Conservation (phyloP, 2,329 filamentous ascomycete species). For the Fusarium acutatum region DNA sequence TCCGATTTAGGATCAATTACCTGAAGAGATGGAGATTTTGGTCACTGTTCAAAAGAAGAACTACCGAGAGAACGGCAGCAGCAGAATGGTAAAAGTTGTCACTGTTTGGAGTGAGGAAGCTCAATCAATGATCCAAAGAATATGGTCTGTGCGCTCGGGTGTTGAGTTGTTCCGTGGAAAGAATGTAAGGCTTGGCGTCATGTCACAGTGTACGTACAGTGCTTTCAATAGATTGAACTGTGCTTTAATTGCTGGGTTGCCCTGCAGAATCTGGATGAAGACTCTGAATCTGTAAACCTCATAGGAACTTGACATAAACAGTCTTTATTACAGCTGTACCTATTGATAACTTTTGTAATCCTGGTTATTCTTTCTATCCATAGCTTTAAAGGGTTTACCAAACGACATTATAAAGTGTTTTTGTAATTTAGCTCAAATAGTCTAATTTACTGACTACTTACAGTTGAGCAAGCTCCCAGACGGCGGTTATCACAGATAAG, state of each 20-base stretch:
- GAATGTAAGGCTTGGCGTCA: background rate
- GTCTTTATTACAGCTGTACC: background rate
- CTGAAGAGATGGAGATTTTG: too few relatives aligned
- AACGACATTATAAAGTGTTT: background rate
- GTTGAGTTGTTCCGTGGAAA: background rate
- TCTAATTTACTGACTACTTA: too few relatives aligned
- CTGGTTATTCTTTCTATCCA: accelerated
- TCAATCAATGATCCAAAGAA: background rate
- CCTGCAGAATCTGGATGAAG: background rate
- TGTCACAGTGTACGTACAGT: background rate
- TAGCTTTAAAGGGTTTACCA: background rate
- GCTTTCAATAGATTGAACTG: background rate
- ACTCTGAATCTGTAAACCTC: background rate
- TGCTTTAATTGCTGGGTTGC: background rate
- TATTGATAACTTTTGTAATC: accelerated
- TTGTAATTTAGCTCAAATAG: too few relatives aligned
- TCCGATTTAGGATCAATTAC: accelerated
- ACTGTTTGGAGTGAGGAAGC: background rate
- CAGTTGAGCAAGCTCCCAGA: too few relatives aligned
- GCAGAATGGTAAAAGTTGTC: background rate
- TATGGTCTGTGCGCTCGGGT: background rate
- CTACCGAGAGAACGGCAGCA: background rate
- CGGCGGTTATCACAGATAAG: background rate
- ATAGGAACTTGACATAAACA: background rate
- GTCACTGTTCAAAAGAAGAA: background rate